Conservation (phyloP, 306 rosid genomes). For the Aeschynomene evenia region DNA sequence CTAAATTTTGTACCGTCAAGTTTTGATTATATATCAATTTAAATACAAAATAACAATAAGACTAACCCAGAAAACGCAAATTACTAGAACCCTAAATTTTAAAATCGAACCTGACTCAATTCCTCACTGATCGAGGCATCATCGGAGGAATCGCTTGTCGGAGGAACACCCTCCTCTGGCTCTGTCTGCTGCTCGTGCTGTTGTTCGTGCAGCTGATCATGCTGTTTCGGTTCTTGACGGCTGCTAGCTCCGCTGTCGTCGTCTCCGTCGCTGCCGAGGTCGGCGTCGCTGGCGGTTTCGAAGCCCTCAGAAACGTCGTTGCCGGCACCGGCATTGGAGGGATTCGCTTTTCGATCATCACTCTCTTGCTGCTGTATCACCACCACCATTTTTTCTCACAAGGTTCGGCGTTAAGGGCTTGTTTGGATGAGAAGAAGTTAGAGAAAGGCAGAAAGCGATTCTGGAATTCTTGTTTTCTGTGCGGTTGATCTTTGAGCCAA, state of each 20-base stretch:
- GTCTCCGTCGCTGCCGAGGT: constrained; percentile 16
- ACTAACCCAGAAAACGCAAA: not conserved
- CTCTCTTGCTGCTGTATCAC: constrained; percentile 13
- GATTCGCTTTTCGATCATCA: constrained; percentile 5
- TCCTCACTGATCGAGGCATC: constrained; percentile 31
- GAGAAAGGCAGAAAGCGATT: not conserved
- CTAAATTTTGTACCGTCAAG: not conserved
- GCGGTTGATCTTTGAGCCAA: not conserved
- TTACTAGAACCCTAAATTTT: constrained; percentile 8
- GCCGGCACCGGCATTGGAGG: not conserved
- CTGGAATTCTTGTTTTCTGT: not conserved
- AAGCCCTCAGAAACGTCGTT: constrained; percentile 41
- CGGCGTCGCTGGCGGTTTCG: constrained; percentile 52
- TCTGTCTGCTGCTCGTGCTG: not conserved
- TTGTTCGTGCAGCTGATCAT: not conserved
- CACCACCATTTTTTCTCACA: constrained; percentile 33
- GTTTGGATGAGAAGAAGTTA: not conserved
- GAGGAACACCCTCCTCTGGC: constrained; percentile 22
- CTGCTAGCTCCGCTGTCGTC: not conserved
- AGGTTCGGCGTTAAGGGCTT: not conserved
- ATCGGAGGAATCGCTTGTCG: constrained; percentile 9
- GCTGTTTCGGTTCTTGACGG: not conserved
- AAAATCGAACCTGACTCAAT: constrained; percentile 24
- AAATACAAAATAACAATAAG: not conserved
- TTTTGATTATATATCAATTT: not conserved